Percentiles rank a stretch among this genome's conserved stretches.
Evolutionary conservation across 257 asterid species (phyloP).

Genomic region (Solanum piurae): DNA sequence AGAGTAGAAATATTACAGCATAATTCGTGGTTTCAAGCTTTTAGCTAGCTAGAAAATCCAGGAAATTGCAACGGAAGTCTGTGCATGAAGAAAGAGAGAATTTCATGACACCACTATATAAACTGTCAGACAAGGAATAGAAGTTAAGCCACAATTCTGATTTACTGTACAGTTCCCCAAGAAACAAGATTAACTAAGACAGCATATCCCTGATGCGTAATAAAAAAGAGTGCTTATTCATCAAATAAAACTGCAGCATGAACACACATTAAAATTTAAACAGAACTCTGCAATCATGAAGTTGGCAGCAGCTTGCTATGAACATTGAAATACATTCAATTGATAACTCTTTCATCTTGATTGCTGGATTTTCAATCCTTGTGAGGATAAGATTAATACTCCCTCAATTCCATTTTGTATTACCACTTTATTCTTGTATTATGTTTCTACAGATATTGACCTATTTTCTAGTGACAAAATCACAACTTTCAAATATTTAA

Average conservation of each 20-base stretch:
- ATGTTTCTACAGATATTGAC: neutral
- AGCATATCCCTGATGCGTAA: neutral
- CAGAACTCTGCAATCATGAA: neutral
- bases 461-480: neutral
- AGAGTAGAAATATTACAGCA: neutral
- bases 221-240: neutral
- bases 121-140: neutral
- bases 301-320: neutral
- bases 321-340: neutral
- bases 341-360: neutral
- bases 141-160: neutral
- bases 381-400: neutral
- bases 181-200: neutral
- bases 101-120: neutral
- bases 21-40: neutral
- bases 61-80: neutral
- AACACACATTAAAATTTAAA: neutral
- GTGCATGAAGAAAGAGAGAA: neutral
- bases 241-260: neutral
- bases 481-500: neutral
- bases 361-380: neutral
- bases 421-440: neutral
- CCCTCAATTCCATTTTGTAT: neutral
- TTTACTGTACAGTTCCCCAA: neutral
- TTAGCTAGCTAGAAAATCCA: neutral